phyloP scores from a whole-genome alignment of 345 rosid genomes.

The Excoecaria agallocha region DNA sequence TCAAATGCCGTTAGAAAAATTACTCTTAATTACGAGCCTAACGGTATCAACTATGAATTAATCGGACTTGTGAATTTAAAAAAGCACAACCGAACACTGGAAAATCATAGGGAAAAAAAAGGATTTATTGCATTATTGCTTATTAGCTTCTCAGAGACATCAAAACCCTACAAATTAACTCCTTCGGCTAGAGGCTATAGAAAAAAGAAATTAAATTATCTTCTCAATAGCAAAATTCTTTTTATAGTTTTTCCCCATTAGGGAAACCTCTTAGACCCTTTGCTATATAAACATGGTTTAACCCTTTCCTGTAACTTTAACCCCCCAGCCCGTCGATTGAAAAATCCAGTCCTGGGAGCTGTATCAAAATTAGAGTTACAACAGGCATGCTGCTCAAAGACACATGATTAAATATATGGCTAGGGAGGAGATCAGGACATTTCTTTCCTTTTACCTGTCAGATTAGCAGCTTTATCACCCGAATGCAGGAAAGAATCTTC shows the following conservation, averaged over 20 bases:
- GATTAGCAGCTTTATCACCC: slow-evolving; percentile 6
- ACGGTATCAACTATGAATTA: no score
- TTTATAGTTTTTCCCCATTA: neutral
- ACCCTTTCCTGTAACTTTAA: neutral
- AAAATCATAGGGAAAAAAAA: no score
- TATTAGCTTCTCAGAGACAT: no score
- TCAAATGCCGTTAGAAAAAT: no score
- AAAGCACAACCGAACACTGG: no score
- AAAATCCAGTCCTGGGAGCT: neutral
- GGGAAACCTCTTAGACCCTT: neutral
- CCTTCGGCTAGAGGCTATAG: neutral
- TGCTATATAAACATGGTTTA: neutral
- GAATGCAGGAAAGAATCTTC: slow-evolving; percentile 9
- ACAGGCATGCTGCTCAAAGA: neutral
- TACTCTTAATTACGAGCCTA: no score
- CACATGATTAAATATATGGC: neutral
- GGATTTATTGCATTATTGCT: no score
- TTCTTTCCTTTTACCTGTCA: slow-evolving; percentile 40
- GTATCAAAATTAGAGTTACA: neutral
- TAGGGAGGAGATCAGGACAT: slow-evolving; percentile 27
- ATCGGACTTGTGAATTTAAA: no score
- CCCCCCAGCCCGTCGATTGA: neutral
- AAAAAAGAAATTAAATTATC: neutral
- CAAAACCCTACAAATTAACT: neutral
- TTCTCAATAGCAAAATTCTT: neutral